Conservation (phyloP, 1,139 yeast species). For the Casaregolazyma lundiana region DNA sequence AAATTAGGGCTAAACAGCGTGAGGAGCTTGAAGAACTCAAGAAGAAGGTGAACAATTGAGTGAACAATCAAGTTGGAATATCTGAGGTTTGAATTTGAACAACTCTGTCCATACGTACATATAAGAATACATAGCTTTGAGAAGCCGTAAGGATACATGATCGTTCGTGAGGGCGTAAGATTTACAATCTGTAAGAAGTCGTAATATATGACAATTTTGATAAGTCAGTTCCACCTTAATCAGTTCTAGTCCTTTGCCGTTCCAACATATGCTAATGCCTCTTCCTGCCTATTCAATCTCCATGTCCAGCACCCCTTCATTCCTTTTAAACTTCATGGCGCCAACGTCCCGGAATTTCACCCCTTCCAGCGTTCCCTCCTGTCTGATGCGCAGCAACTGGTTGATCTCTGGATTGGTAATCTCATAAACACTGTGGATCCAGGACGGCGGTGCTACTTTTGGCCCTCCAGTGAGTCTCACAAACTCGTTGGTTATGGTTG, state of each 20-base stretch:
- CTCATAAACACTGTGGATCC: slow-evolving; percentile 69
- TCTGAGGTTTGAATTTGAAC: background rate
- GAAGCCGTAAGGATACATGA: background rate
- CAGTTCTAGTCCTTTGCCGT: too few species aligned
- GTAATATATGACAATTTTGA: background rate
- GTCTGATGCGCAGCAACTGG: slow-evolving; percentile 24
- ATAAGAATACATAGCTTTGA: background rate
- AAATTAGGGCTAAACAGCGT: slow-evolving; percentile 27
- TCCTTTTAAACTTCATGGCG: slow-evolving; percentile 20
- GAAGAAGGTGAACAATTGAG: slow-evolving; percentile 35
- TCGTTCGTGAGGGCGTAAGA: too few species aligned
- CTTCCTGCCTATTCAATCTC: slow-evolving; percentile 4
- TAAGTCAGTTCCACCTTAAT: too few species aligned
- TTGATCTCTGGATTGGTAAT: slow-evolving; percentile 29
- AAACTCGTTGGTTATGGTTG: slow-evolving; percentile 51
- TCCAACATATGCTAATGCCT: background rate
- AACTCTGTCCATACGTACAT: slow-evolving; percentile 4
- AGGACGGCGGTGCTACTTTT: slow-evolving; percentile 64
- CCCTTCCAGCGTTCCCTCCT: slow-evolving; percentile 24
- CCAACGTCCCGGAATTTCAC: slow-evolving; percentile 29
- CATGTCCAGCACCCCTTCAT: slow-evolving; percentile 5
- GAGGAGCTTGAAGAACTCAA: slow-evolving; percentile 26
- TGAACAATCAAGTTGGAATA: too few species aligned
- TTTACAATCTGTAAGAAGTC: too few species aligned
- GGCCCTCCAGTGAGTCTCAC: slow-evolving; percentile 78